Evolutionary conservation across 2,329 filamentous ascomycete species (phyloP).

Genomic region (Mariannaea sp.): DNA sequence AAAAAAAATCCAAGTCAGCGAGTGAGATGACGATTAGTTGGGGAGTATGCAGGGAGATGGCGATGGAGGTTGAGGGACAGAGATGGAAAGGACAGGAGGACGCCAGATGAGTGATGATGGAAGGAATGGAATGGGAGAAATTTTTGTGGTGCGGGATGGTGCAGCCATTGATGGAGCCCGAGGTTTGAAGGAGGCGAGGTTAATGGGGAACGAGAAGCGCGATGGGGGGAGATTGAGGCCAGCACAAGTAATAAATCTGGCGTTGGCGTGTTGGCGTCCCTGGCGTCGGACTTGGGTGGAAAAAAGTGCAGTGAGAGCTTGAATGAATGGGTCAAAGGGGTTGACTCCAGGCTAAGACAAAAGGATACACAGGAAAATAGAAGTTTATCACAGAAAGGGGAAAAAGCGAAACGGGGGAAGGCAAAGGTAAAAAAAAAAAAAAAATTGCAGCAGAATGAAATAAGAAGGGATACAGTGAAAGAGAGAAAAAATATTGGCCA

Average conservation of each 20-base stretch:
- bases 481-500: slow-evolving; percentile 42
- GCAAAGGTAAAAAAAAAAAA: neutral
- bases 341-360: slow-evolving; percentile 6
- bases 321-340: slow-evolving; percentile 8
- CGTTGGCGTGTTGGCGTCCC: slow-evolving; percentile 23
- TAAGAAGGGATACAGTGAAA: slow-evolving; percentile 16
- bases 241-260: slow-evolving; percentile 22
- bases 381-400: slow-evolving; percentile 6
- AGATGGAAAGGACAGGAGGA: slow-evolving; percentile 12
- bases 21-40: slow-evolving; percentile 20
- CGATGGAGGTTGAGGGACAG: slow-evolving; percentile 4
- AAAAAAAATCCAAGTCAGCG: slow-evolving; percentile 40
- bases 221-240: slow-evolving; percentile 22
- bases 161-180: slow-evolving; percentile 33
- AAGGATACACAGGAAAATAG: neutral
- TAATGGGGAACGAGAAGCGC: slow-evolving; percentile 13
- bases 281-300: slow-evolving; percentile 12
- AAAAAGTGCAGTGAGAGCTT: slow-evolving; percentile 11
- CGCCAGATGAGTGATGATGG: slow-evolving; percentile 10
- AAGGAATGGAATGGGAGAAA: slow-evolving; percentile 10
- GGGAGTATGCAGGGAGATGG: slow-evolving; percentile 13
- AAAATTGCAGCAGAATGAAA: slow-evolving; percentile 2
- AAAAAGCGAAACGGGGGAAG: no score
- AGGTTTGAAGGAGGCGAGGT: slow-evolving; percentile 17
- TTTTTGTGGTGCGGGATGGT: slow-evolving; percentile 22